Base-by-base conservation (phyloP, 1,284 basidiomycete genomes). In the Thecaphora thlaspeos region DNA sequence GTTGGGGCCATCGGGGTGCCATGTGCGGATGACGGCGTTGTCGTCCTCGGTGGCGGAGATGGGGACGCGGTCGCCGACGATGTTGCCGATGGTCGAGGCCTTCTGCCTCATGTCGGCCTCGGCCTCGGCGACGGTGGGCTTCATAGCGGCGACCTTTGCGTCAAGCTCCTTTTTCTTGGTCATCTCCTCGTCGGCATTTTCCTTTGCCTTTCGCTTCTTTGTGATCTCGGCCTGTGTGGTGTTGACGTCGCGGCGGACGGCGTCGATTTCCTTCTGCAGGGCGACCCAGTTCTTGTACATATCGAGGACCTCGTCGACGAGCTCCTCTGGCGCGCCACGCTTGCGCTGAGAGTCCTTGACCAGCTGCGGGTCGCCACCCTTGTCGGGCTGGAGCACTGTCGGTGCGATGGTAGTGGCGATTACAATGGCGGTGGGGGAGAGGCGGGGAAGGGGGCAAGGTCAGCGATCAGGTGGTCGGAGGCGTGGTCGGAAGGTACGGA, bases 1-100 rank as follows among this genome's bases (percentile, higher is more conserved):
- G 61, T 86, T 84, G 41, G 88, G 86, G 12, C 87, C 88, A 49
- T 87, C 85, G 2, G 92, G 91, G 80, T 92, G 88, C 89, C 90
- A 97, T 59, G 86, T 89, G 57, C 85, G 83, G 18, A 91, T 51
- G 65, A 87, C 86, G 4, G 81, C 81, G 79, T 98, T 98, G 80
- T 98, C 91, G 73, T 97, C 94, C 89, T 98, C 94, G 24, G 88
- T 91, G 80, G 85, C 76, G 79, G 89, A 91, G 65, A 95, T 85
- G 12, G 90, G 90, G 3, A 88, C 91, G 48, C 84, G 83, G 73
- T 88, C 87, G 51, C 90, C 90, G 21, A 98, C 91, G 56, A 98
- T 85, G 80, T 98, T 98, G 17, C 94, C 95, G 69, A 95, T 88
- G 37, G 82, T 85, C 61, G 84, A 82, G 22, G 90, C 91, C 76